phyloP scores from a whole-genome alignment of 148 eudicot species.

The Rhododendron vialii region DNA sequence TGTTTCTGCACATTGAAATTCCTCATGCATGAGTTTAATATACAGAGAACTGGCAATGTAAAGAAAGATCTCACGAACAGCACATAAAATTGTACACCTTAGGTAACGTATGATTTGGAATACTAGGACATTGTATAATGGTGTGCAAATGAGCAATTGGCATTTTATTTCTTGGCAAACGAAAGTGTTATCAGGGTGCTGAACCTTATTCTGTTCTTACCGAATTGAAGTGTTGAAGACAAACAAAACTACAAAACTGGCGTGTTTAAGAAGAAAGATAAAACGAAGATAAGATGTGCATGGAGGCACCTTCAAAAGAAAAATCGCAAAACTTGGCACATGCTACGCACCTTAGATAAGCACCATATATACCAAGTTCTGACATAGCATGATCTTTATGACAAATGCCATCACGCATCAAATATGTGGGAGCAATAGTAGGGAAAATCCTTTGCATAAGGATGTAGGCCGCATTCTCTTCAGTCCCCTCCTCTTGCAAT shows the following conservation, averaged over 20 bases:
- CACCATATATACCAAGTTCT: conserved; percentile 79
- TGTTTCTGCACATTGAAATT: conserved; percentile 47
- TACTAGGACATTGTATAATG: not conserved
- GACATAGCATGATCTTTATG: conserved; percentile 73
- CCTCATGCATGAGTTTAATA: not conserved
- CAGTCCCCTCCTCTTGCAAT: conserved; percentile 58
- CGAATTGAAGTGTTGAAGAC: not conserved
- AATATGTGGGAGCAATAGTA: conserved; percentile 46
- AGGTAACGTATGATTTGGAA: not conserved
- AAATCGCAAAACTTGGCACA: not conserved
- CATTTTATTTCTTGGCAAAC: not conserved
- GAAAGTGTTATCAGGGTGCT: not conserved
- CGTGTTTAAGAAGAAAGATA: not conserved
- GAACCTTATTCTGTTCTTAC: not conserved
- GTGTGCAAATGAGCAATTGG: not conserved
- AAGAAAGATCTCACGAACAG: not conserved
- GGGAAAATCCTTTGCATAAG: conserved; percentile 99
- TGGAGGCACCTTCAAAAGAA: not conserved
- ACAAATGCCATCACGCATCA: conserved; percentile 67
- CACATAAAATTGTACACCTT: not conserved
- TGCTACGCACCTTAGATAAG: conserved; percentile 65
- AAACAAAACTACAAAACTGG: not conserved
- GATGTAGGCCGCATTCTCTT: conserved; percentile 87
- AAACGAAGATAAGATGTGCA: not conserved
- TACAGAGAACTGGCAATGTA: not conserved